Evolutionary conservation across 176 grass and related monocot genomes (phyloP).

Genomic region (barley (Hordeum vulgare)): MorexV3_pseudomolecules_assembly NC_058521.1:210461828-210462327

Average conservation of each 20-base stretch:
- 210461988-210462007: slow-evolving; percentile 30
- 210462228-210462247: no score
- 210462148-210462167: slow-evolving; percentile 97
- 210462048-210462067: slow-evolving; percentile 82
- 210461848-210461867: not conserved
- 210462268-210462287: no score
- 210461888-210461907: no score
- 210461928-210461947: no score
- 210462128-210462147: slow-evolving; percentile 76
- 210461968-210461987: not conserved
- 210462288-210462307: no score
- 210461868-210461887: not conserved
- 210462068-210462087: slow-evolving; percentile 92
- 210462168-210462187: slow-evolving; percentile 96
- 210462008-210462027: slow-evolving; percentile 78
- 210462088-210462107: slow-evolving; percentile 93
- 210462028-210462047: slow-evolving; percentile 81
- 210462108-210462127: slow-evolving; percentile 93
- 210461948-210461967: no score
- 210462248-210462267: no score
- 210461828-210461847: not conserved
- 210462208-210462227: no score
- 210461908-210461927: no score
- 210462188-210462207: no score
- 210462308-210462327: no score